Evolutionary conservation across 164 flowering plant species (phyloP), one percentile per base, ranked within the genome.

Genomic region (Litsea cubeba): DNA sequence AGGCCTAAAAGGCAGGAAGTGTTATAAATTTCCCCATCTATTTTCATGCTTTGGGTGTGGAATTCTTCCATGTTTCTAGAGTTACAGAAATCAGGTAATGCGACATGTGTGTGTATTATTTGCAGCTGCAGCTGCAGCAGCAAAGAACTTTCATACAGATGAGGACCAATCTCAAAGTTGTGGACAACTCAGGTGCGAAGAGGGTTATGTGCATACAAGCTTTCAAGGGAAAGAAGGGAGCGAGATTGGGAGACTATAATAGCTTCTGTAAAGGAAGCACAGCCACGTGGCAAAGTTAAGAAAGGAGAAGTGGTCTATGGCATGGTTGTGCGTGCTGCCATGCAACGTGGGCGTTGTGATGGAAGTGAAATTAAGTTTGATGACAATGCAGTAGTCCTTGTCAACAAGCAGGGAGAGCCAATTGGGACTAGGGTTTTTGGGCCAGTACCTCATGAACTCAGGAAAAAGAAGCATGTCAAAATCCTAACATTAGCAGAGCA

Each of bases 311-410:
- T 92, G 70, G 92, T 88, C 0, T 81, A 83, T 75, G 94, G 85
- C 67, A 97, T 95, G 30, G 95, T 95, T 60, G 98, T 95, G 12
- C 95, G 96, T 62, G 97, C 99, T 71, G 98, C 98, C 62, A 95
- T 91, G 98, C 91, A 81, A 68, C 69, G 82, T 2, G 93, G 93
- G 22, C 88, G 96, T 28, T 85, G 89, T 77, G 96, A 95, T 82
- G 99, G 98, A 30, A 93, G 97, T 75, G 90, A 85, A 77, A 84
- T 90, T 73, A 91, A 85, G 82, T 93, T 95, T 81, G 98, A 95
- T 79, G 98, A 93, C 78, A 95, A 95, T 85, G 97, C 99, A 12
- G 91, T 84, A 8, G 98, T 93, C 20, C 86, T 95, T 60, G 82
- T 95, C 69, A 88, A 89, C 84, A 95, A 95, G 83, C 90, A 90